A percentile compares a stretch with the other conserved stretches of the same genome.
phyloP scores from a whole-genome alignment of 2,329 filamentous ascomycete genomes.

The Emmonsiellopsis sp. region DNA sequence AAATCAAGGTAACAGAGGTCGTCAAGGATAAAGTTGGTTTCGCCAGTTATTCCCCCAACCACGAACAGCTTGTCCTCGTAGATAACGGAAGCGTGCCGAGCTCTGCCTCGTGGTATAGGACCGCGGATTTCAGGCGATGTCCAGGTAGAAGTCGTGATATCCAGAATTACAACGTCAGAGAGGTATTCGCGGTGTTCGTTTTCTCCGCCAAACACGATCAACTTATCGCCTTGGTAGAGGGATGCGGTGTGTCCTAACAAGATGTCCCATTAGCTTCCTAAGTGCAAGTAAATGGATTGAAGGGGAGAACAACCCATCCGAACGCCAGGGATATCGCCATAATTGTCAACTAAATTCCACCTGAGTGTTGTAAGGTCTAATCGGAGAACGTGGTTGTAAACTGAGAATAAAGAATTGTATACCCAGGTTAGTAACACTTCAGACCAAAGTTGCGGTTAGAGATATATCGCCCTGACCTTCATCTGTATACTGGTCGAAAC shows the following conservation, averaged over 20 bases:
- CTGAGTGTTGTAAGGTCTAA: slow-evolving; percentile 80
- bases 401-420: slow-evolving; percentile 26
- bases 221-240: slow-evolving; percentile 83
- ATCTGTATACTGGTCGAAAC: slow-evolving; percentile 97
- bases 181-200: slow-evolving; percentile 96
- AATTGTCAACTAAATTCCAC: slow-evolving; percentile 96
- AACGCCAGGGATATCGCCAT: slow-evolving; percentile 93
- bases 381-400: slow-evolving; percentile 93
- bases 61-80: slow-evolving; percentile 97
- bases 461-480: slow-evolving; percentile 48
- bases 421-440: neutral
- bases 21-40: slow-evolving; percentile 84
- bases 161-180: slow-evolving; percentile 91
- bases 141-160: slow-evolving; percentile 91
- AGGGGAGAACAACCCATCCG: slow-evolving; percentile 67
- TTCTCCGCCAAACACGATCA: slow-evolving; percentile 95
- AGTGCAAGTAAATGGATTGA: neutral
- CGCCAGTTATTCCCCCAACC: slow-evolving; percentile 87
- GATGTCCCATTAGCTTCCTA: slow-evolving; percentile 7
- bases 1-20: slow-evolving; percentile 95
- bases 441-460: neutral
- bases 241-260: slow-evolving; percentile 79
- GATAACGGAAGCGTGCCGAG: slow-evolving; percentile 85
- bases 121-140: slow-evolving; percentile 82
- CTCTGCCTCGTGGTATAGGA: slow-evolving; percentile 77